These are phyloP conservation scores for Jackrogersella minutella DNA, from an alignment of 495 filamentous ascomycete genomes.

Conservation along the genomic window DNA sequence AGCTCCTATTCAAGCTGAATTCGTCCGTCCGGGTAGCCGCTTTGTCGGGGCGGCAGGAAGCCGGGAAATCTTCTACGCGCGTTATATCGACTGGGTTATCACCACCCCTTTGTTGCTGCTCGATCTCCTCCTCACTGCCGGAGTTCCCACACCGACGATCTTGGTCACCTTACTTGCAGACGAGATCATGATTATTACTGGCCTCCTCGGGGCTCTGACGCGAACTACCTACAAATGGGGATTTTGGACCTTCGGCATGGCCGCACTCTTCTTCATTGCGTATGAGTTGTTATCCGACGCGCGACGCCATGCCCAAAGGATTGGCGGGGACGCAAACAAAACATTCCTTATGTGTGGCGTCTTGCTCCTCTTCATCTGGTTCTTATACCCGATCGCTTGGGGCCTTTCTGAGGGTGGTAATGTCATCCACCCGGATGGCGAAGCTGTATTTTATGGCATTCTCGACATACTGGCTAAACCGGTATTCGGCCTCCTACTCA, in stretches of 20 bases:
- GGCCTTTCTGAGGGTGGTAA: constrained; percentile 74
- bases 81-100: constrained; percentile 71
- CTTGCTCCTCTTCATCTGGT: constrained; percentile 63
- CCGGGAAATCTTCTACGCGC: constrained; percentile 75
- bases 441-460: constrained; percentile 74
- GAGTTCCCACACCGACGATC: constrained; percentile 70
- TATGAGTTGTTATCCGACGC: constrained; percentile 62
- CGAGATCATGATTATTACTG: constrained; percentile 69
- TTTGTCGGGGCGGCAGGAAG: constrained; percentile 53
- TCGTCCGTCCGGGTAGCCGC: constrained; percentile 47
- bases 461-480: constrained; percentile 70
- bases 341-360: constrained; percentile 62
- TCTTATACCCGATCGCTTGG: constrained; percentile 75
- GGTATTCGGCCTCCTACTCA: constrained; percentile 57
- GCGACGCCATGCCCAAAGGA: constrained; percentile 58
- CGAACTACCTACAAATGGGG: constrained; percentile 69
- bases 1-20: constrained; percentile 66
- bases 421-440: constrained; percentile 67
- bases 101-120: constrained; percentile 62
- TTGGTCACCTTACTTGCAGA: constrained; percentile 67
- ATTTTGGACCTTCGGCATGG: constrained; percentile 69
- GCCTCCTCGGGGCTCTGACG: constrained; percentile 69
- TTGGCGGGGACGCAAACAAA: constrained; percentile 59
- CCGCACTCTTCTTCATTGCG: constrained; percentile 66
- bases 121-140: constrained; percentile 68